Conservation (phyloP, 768 basidiomycete genomes). For the Daedaleopsis nitida region DNA sequence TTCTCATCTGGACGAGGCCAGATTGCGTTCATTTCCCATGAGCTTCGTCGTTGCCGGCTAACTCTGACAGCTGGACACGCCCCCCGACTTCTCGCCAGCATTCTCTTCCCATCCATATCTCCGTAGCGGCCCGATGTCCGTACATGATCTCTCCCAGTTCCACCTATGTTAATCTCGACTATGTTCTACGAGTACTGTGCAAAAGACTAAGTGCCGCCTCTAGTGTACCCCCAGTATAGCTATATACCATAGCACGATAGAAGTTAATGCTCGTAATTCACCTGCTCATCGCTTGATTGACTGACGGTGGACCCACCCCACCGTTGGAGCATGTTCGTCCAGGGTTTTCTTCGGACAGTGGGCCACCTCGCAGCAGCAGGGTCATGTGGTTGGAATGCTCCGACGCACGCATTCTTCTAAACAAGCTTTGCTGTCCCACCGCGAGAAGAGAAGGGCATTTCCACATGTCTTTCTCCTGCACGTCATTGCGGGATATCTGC, state of each 20-base stretch:
- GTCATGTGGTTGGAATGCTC: too few relatives aligned
- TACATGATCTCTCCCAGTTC: not conserved
- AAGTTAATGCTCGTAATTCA: not conserved
- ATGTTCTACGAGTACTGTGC: not conserved
- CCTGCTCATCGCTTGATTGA: not conserved
- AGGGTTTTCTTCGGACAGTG: too few relatives aligned
- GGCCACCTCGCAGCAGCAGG: too few relatives aligned
- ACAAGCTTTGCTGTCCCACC: too few relatives aligned
- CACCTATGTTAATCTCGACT: not conserved
- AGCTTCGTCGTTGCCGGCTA: slow-evolving; percentile 19
- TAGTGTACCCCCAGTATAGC: slow-evolving; percentile 7
- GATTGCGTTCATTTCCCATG: slow-evolving; percentile 17
- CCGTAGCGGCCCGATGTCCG: not conserved
- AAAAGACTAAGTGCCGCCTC: not conserved
- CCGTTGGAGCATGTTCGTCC: not conserved
- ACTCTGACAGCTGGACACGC: slow-evolving; percentile 18
- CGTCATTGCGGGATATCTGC: too few relatives aligned
- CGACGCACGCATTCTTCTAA: too few relatives aligned
- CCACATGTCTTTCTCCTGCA: too few relatives aligned
- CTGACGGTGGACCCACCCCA: not conserved
- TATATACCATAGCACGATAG: not conserved
- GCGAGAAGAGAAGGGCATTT: too few relatives aligned
- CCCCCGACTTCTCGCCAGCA: not conserved
- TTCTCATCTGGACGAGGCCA: slow-evolving; percentile 12
- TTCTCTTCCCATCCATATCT: slow-evolving; percentile 4